phyloP scores from a whole-genome alignment of 106 monocot species.

The Ottelia alismoides region DNA sequence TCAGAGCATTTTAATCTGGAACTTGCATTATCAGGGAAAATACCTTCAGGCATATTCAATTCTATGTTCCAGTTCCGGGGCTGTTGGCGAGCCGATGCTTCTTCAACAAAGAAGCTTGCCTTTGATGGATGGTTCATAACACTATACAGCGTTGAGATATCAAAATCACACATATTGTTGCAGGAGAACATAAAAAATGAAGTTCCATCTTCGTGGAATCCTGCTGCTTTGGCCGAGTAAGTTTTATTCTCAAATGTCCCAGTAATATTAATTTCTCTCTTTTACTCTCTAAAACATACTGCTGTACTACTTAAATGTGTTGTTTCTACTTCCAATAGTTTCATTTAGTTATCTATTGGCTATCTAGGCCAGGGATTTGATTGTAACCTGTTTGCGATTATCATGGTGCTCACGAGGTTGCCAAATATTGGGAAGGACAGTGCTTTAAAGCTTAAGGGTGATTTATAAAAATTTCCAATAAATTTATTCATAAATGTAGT shows the following conservation, averaged over 20 bases:
- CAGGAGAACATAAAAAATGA: conserved; percentile 42
- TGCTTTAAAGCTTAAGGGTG: no score
- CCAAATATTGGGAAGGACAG: no score
- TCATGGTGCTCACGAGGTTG: no score
- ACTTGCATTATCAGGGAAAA: conserved; percentile 48
- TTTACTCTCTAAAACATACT: not conserved
- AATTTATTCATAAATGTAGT: no score
- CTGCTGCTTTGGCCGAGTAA: conserved; percentile 54
- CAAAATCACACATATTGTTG: conserved; percentile 28
- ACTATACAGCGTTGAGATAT: conserved; percentile 54
- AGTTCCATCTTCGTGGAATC: conserved; percentile 74
- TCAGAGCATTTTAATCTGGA: conserved; percentile 60
- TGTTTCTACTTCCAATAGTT: no score
- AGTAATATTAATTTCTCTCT: not conserved
- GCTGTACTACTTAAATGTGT: no score
- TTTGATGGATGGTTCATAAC: conserved; percentile 66
- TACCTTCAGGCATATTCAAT: conserved; percentile 77
- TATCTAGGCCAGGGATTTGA: no score
- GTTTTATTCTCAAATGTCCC: no score
- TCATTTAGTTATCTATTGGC: no score
- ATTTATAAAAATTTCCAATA: no score
- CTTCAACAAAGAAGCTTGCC: conserved; percentile 35
- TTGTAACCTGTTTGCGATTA: no score
- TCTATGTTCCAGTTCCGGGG: conserved; percentile 58
- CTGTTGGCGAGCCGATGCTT: conserved; percentile 60